Base-by-base conservation (phyloP, 805 yeast species). In the Kodamaea sagamina region DNA sequence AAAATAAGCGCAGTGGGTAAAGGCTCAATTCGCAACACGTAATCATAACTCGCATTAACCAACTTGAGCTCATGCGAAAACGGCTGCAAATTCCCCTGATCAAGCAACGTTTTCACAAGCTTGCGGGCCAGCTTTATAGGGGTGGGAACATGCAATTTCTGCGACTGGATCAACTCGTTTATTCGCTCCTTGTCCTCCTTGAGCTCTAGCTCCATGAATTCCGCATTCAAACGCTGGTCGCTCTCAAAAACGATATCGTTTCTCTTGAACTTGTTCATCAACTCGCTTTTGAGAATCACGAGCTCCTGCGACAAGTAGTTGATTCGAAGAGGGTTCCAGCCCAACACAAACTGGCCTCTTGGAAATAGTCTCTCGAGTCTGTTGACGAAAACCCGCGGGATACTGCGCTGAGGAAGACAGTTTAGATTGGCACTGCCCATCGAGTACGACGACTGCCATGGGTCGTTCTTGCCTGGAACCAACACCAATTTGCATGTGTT, bases 391-490 rank as follows among this genome's bases (percentile, higher is more conserved):
- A 84, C 65, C 18, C 71, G 67, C 0, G 98, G 96, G 2, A 93
- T 74, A 0, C 81, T 72, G 13, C 71, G 67, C 54, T 84, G 86
- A 0, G 99, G 99, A 21, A 65, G 55, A 29, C 57, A 46, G 35
- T 63, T 60, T 27, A 67, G 42, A 39, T 62, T 59, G 0, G 71
- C 59, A 6, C 68, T 53, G 3, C 92, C 89, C 39, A 83, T 71
- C 1, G 86, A 75, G 37, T 75, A 77, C 42, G 82, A 71, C 1
- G 93, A 78, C 26, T 82, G 82, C 97, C 98, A 93, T 0, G 97
- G 97, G 63, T 93, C 99, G 52, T 88, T 86, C 32, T 80, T 79
- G 1, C 99, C 98, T 0, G 98, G 97, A 1, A 92, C 68, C 46
- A 93, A 78, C 1, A 89, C 65, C 21, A 93, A 62, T 40, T 84